Evolutionary conservation across 805 yeast species (phyloP).

Genomic region (Candida nitratophila): DNA sequence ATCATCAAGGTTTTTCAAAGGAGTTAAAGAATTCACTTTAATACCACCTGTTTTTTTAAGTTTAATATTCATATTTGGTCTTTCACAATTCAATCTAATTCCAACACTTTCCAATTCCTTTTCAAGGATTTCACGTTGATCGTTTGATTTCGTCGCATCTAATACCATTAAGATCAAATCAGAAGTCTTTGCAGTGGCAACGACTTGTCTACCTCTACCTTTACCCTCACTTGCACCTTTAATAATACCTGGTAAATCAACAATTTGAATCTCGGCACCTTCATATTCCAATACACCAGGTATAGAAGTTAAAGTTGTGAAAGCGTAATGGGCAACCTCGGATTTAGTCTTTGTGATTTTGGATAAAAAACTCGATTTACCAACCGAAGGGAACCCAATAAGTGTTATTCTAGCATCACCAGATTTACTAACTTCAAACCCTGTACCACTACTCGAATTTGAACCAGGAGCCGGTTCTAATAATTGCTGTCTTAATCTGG

Average conservation of each 20-base stretch:
- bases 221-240: slow-evolving; percentile 96
- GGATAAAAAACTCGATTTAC: slow-evolving; percentile 84
- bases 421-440: slow-evolving; percentile 90
- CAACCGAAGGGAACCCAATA: slow-evolving; percentile 97
- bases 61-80: slow-evolving; percentile 75
- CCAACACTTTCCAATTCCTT: slow-evolving; percentile 91
- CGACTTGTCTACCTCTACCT: slow-evolving; percentile 96
- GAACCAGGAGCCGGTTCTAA: slow-evolving; percentile 83
- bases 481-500: slow-evolving; percentile 84
- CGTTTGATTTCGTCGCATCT: slow-evolving; percentile 91
- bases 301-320: slow-evolving; percentile 93
- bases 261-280: slow-evolving; percentile 95
- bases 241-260: slow-evolving; percentile 96
- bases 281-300: slow-evolving; percentile 94
- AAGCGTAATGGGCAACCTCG: slow-evolving; percentile 91
- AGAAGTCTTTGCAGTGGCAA: slow-evolving; percentile 92
- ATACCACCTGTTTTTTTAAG: slow-evolving; percentile 88
- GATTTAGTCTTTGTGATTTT: slow-evolving; percentile 91
- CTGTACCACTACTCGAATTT: slow-evolving; percentile 55
- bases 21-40: slow-evolving; percentile 70
- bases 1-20: slow-evolving; percentile 78
- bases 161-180: slow-evolving; percentile 88
- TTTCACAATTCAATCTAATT: slow-evolving; percentile 72
- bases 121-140: slow-evolving; percentile 82
- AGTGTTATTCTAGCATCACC: slow-evolving; percentile 95